A percentile compares a stretch with the other conserved stretches of the same genome.
phyloP scores from a whole-genome alignment of 768 basidiomycete species.

The Cystofilobasidium bisporidii region DNA sequence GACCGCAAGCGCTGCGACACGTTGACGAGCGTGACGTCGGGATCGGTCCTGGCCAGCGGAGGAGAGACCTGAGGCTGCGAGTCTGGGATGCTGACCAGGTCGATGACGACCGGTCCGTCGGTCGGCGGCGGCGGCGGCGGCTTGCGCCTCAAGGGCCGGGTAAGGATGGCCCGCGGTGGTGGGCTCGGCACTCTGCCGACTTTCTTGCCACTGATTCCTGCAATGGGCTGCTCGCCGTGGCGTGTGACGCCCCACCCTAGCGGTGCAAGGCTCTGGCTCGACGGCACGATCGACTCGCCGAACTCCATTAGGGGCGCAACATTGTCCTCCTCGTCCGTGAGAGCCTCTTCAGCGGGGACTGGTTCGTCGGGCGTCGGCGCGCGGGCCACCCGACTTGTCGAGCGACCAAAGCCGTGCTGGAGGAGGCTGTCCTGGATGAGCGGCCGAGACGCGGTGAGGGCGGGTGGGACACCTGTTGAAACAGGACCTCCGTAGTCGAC shows the following conservation, averaged over 20 bases:
- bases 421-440: not conserved
- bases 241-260: not conserved
- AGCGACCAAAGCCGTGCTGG: not conserved
- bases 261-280: slow-evolving; percentile 4
- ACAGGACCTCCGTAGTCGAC: not conserved
- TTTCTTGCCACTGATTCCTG: not conserved
- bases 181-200: not conserved
- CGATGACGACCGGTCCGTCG: not conserved
- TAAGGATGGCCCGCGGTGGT: not conserved
- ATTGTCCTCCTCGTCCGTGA: not conserved
- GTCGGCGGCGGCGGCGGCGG: not conserved
- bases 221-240: not conserved
- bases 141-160: not conserved
- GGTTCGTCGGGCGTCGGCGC: not conserved
- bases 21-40: not conserved
- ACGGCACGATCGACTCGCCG: not conserved
- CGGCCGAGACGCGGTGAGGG: not conserved
- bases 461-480: not conserved
- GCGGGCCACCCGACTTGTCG: not conserved
- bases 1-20: not conserved
- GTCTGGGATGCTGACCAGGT: not conserved
- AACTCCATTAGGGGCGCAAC: not conserved
- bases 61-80: not conserved
- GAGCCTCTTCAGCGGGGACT: not conserved
- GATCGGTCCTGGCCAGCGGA: not conserved